Evolutionary conservation across 2,329 filamentous ascomycete species (phyloP), one percentile per base, ranked within the genome.

Genomic region (Paecilomyces dactylethromorphus): DNA sequence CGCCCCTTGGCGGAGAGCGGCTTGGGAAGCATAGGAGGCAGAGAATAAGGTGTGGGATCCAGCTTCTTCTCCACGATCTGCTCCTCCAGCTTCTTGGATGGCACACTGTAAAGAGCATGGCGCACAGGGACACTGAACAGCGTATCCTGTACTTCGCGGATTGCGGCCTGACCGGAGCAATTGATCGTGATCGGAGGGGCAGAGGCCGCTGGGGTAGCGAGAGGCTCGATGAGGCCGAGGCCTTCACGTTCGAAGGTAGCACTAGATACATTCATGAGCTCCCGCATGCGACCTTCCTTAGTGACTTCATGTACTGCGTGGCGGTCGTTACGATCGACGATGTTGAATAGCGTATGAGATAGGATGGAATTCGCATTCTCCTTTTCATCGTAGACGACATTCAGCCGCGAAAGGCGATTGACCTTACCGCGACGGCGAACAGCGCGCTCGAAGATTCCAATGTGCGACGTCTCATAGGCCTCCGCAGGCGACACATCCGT

Each of bases 141-240:
- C 4, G 86, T 82, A 52, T 87, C 82, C 60, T 91, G 82, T 56
- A 62, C 66, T 74, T 97, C 92, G 13, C 82, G 73, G 4, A 82
- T 76, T 0, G 84, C 77, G 51, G 82, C 82, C 54, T 87, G 86
- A 62, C 87, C 90, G 54, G 87, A 87, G 71, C 88, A 93, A 51
- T 85, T 83, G 4, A 97, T 82, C 63, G 92, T 87, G 60, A 97
- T 87, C 0, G 94, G 94, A 6, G 93, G 92, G 3, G 94, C 93
- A 1, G 89, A 86, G 2, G 89, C 92, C 13, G 83, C 82, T n/a
- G 91, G 89, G 61, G 88, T 82, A 53, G 87, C 90, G 60, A 91
- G 91, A 61, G 90, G 87, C 73, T 99, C 94, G 32, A 97, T 85
- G 18, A 88, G 82, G 56, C 85, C 80, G 31, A 97, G 83, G 0